Conservation (phyloP, 1,284 basidiomycete genomes). For the Cronartium quercuum region DNA sequence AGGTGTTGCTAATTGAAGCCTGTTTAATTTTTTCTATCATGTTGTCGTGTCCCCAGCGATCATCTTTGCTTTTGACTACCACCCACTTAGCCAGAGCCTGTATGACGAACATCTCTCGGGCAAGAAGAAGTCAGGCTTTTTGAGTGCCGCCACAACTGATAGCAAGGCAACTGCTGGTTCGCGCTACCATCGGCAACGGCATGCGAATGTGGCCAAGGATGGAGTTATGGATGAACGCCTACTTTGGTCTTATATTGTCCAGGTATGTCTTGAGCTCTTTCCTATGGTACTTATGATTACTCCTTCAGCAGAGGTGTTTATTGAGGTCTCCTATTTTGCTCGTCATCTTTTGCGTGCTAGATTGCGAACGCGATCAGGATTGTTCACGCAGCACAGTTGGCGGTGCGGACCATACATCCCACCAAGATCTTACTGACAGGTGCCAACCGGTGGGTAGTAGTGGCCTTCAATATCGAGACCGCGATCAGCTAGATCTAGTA, state of each 20-base stretch:
- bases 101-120: slow-evolving; percentile 60
- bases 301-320: neutral
- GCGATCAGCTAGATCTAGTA: too few species aligned
- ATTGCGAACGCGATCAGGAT: slow-evolving; percentile 78
- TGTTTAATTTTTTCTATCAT: neutral
- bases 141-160: slow-evolving; percentile 40
- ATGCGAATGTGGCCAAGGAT: slow-evolving; percentile 43
- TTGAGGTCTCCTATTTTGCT: neutral
- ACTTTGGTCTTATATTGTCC: slow-evolving; percentile 88
- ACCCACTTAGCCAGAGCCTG: slow-evolving; percentile 76
- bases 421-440: slow-evolving; percentile 84
- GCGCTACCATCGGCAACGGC: slow-evolving; percentile 25
- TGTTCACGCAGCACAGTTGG: slow-evolving; percentile 74
- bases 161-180: slow-evolving; percentile 17
- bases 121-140: slow-evolving; percentile 48
- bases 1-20: neutral
- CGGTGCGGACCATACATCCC: slow-evolving; percentile 75
- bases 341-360: slow-evolving; percentile 1
- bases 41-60: slow-evolving; percentile 59
- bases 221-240: slow-evolving; percentile 67
- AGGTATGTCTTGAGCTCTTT: slow-evolving; percentile 53
- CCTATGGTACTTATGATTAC: neutral
- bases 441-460: slow-evolving; percentile 71
- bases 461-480: too few species aligned
- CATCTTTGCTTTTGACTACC: slow-evolving; percentile 85